Percentiles rank a stretch among this genome's conserved stretches.
These are phyloP conservation scores for Artomyces pyxidatus DNA, from an alignment of 768 basidiomycete genomes.

Conservation along the genomic window DNA sequence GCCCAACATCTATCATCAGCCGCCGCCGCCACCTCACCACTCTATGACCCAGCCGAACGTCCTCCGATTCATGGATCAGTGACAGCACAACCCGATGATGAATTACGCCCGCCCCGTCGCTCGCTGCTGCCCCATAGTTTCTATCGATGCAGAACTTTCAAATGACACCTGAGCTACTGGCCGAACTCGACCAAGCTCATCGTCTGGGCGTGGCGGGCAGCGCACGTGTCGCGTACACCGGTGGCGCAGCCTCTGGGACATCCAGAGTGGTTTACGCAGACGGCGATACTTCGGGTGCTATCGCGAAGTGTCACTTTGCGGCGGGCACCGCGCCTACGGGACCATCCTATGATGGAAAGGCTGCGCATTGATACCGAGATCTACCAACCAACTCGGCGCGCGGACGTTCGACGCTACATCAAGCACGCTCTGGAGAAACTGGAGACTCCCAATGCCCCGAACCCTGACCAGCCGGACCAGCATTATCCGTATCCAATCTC, in stretches of 20 bases:
- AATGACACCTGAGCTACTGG: slow-evolving; percentile 9
- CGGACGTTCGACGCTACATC: slow-evolving; percentile 13
- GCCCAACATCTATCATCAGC: slow-evolving; percentile 6
- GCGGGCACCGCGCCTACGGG: slow-evolving; percentile 11
- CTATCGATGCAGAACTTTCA: slow-evolving; percentile 6
- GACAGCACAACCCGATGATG: slow-evolving; percentile 9
- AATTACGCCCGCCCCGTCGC: slow-evolving; percentile 11
- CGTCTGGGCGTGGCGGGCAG: slow-evolving; percentile 7
- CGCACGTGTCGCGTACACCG: slow-evolving; percentile 14
- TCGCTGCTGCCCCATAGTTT: slow-evolving; percentile 7
- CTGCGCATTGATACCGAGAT: slow-evolving; percentile 8
- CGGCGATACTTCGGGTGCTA: background rate
- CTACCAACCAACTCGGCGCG: slow-evolving; percentile 11
- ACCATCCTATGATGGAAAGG: slow-evolving; percentile 10
- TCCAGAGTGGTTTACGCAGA: slow-evolving; percentile 8
- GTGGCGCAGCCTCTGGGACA: slow-evolving; percentile 9
- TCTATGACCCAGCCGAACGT: slow-evolving; percentile 5
- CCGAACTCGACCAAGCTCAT: slow-evolving; percentile 13
- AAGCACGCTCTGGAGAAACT: slow-evolving; percentile 11
- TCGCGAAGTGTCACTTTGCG: slow-evolving; percentile 6
- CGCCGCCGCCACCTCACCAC: background rate
- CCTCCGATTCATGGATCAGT: slow-evolving; percentile 5
- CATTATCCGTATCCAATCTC: slow-evolving; percentile 1
- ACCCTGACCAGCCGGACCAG: background rate
- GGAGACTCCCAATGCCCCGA: background rate